Base-by-base conservation (phyloP, 2,329 filamentous ascomycete species). In the Epichloe coenophiala region DNA sequence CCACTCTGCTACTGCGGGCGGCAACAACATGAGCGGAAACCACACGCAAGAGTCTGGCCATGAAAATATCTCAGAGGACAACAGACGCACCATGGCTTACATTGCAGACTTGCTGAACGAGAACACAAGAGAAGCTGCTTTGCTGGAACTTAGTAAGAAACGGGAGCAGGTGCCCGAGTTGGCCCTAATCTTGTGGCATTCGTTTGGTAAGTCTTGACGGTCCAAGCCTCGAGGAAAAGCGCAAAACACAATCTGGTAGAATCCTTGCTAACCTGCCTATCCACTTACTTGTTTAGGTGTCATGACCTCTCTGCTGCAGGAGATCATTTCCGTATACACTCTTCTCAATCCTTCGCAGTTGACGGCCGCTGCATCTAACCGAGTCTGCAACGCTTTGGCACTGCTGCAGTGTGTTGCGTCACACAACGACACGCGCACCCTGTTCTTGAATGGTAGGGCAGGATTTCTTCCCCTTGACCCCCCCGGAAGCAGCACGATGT, bases 271-370 rank as follows among this genome's bases (percentile, higher is more conserved):
- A 44, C 38, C n/a, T 11, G 35, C 37, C 6, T 1, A 37, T 39
- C 45, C 17, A 40, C 13, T 35, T 27, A 17, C 17, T 17, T 17
- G 5, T 11, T 39, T 57, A 95, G 89, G 90, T 61, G 93, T 98
- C 63, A 98, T 98, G 93, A 96, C 93, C 44, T 95, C 89, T 50
- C 76, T 98, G 23, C 78, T 97, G 36, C 91, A 97, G 68, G 93
- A 98, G 71, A 98, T 98, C 65, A 98, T 98, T 64, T 96, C 91
- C 11, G 93, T 98, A 50, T 98, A 98, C 65, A 94, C 89, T 31
- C 80, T 98, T 4, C 80, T 98, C 60, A 98, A 95, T 67, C 93
- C 93, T 5, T 96, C 89, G 47, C 91, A 97, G 71, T 80, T 98
- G 61, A 98, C 93, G 7, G 93, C 93, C 3, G 90, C 93, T n/a